Base-by-base conservation (phyloP, 2,329 filamentous ascomycete species). In the Aureobasidium mangrovei region DNA sequence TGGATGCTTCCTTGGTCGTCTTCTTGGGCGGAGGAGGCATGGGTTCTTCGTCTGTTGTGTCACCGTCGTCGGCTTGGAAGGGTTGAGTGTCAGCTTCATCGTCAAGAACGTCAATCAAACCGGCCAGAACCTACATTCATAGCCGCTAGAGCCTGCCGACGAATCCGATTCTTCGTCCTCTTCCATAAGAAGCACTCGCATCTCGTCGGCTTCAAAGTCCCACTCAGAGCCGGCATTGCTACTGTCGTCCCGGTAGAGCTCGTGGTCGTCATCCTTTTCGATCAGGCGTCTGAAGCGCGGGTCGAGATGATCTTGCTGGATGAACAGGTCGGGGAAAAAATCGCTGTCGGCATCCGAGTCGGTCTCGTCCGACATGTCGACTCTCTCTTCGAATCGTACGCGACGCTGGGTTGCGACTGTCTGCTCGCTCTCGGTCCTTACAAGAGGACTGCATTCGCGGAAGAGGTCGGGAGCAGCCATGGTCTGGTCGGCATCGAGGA, bases 241-340 rank as follows among this genome's bases (percentile, higher is more conserved):
- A 51, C 63, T 65, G 18, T 60, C 56, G 28, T 57, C 60, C 43
- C 53, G 31, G 38, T 62, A 57, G 39, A 62, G 55, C 35, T 62
- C 61, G 44, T 64, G 56, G 33, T 62, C 61, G 39, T 63, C 63
- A 49, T 60, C 52, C 38, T 61, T 57, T 45, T 62, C 62, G n/a
- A 64, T 57, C 33, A 57, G 56, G 24, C 53, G 55, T 36, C 53
- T 53, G 26, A 62, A 52, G 27, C 49, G 49, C 2, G 60, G 58
- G 39, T 62, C 61, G 38, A 63, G 60, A 26, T 62, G 61, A 6
- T 61, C 61, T 54, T 58, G 56, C 27, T 60, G 61, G 53, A 64
- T 63, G 53, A 69, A 65, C 7, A 69, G 61, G 54, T 69, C 67
- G 7, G 67, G 67, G 48, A 65, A 69, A n/a, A 60, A 55, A 12